Base-by-base conservation (phyloP, 2,329 filamentous ascomycete genomes). In the Colletotrichum sp. region DNA sequence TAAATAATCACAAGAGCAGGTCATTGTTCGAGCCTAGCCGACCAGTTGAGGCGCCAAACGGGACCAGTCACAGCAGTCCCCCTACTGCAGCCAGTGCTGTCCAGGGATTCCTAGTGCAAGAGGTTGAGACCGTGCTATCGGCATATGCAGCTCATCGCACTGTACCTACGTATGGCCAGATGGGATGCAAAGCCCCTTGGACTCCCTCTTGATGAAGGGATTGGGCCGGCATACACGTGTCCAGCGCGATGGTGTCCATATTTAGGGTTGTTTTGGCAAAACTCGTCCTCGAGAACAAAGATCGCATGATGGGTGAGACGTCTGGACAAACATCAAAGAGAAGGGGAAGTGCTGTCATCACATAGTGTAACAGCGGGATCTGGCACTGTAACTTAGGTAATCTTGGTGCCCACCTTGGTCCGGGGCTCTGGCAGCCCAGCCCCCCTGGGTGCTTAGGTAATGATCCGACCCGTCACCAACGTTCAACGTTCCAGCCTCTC, bases 1-100 rank as follows among this genome's bases (percentile, higher is more conserved):
- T 76, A 76, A 65, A 74, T 60, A 76, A 76, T 76, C 74, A 76
- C 74, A 71, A 74, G 74, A 69, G 71, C 74, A 74, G 59, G 70
- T 76, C 71, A 74, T 73, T 55, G 71, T 74, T 44, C 59, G 71
- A 76, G 71, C 64, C 74, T 76, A 69, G 72, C 4, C 32, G 26
- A 55, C 44, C 71, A 74, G 64, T 39, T 62, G 70, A 74, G 74
- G 74, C 74, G 74, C 74, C 74, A 69, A 75, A 74, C 59, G 64
- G 59, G 18, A 28, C 74, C 64, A 69, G 69, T 75, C 69, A 63
- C 69, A 63, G 26, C 69, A 63, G 73, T 32, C 68, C 69, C 30
- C 71, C 57, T 63, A 68, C 63, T 72, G 52, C 68, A 72, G 62
- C 52, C 64, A 57, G 52, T 57, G 26, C 57, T 73, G 24, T 24